Conservation (phyloP, 2,329 filamentous ascomycete species). For the Venturiaceae sp. region DNA sequence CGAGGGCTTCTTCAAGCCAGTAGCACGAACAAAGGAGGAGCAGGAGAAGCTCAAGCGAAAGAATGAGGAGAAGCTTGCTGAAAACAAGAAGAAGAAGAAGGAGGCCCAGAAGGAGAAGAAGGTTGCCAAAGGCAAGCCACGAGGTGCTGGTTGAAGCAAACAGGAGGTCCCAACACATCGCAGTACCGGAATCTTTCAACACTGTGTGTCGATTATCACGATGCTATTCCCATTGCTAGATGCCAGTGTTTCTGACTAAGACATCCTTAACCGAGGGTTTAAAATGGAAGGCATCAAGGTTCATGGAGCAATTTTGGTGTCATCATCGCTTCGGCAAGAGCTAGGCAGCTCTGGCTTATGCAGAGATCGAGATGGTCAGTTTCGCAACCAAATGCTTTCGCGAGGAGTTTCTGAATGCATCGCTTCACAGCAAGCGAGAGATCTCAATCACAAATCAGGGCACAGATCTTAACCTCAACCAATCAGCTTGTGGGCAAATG, state of each 20-base stretch:
- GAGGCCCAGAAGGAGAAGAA: conserved; percentile 93
- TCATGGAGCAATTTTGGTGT: neutral
- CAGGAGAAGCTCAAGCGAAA: conserved; percentile 84
- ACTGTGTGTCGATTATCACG: neutral
- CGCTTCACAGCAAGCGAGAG: neutral
- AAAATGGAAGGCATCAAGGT: neutral
- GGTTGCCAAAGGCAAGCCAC: conserved; percentile 74
- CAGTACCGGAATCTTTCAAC: neutral
- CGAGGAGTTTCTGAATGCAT: neutral
- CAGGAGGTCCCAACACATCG: too few relatives aligned
- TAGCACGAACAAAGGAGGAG: conserved; percentile 81
- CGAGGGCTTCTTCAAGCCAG: conserved; percentile 93
- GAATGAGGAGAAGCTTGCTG: conserved; percentile 81
- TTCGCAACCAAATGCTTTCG: neutral
- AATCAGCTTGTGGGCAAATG: neutral
- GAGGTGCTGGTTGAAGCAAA: conserved; percentile 3
- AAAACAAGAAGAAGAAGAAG: conserved; percentile 93
- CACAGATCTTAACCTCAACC: neutral
- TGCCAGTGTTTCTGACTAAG: neutral
- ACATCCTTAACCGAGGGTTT: neutral
- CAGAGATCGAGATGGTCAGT: neutral
- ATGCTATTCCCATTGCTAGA: neutral
- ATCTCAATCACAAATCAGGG: neutral
- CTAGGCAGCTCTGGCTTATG: neutral
- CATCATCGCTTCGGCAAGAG: neutral